Conservation (phyloP, 345 rosid species). For the Passiflora organensis region DNA sequence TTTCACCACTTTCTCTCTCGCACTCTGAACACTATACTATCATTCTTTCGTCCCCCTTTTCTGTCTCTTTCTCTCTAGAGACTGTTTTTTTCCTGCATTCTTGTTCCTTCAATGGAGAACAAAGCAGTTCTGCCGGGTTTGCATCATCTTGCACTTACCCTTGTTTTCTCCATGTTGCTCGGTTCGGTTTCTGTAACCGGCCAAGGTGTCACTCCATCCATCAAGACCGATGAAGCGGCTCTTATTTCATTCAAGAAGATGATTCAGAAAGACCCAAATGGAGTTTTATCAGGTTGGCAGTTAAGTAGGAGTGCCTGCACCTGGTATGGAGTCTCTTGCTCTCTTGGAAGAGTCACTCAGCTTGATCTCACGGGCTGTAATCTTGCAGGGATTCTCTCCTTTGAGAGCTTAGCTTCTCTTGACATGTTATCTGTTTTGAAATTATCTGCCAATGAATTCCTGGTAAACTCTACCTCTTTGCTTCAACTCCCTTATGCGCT, state of each 20-base stretch:
- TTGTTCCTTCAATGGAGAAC: conserved; percentile 46
- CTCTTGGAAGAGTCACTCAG: conserved; percentile 54
- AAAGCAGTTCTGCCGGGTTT: conserved; percentile 37
- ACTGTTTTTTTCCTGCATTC: conserved; percentile 7
- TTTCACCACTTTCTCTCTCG: conserved; percentile 26
- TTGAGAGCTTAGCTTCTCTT: conserved; percentile 54
- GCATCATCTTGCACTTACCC: conserved; percentile 24
- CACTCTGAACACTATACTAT: not conserved
- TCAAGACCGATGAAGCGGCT: conserved; percentile 62
- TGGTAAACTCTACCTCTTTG: conserved; percentile 59
- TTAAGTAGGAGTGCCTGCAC: conserved; percentile 47
- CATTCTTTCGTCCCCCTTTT: not conserved
- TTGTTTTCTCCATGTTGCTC: conserved; percentile 22
- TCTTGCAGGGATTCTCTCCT: conserved; percentile 52
- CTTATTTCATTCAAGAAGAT: conserved; percentile 64
- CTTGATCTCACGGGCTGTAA: conserved; percentile 56
- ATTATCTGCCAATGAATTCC: conserved; percentile 53
- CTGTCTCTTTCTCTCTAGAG: conserved; percentile 7
- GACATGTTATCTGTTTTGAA: conserved; percentile 55
- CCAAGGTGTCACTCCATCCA: conserved; percentile 34
- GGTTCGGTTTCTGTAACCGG: conserved; percentile 25
- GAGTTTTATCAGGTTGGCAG: conserved; percentile 57
- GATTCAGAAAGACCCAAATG: conserved; percentile 62
- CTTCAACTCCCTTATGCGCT: conserved; percentile 64
- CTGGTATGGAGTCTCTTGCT: conserved; percentile 77